Base-by-base conservation (phyloP, 2,329 filamentous ascomycete genomes). In the Alternaria triticimaculans region DNA sequence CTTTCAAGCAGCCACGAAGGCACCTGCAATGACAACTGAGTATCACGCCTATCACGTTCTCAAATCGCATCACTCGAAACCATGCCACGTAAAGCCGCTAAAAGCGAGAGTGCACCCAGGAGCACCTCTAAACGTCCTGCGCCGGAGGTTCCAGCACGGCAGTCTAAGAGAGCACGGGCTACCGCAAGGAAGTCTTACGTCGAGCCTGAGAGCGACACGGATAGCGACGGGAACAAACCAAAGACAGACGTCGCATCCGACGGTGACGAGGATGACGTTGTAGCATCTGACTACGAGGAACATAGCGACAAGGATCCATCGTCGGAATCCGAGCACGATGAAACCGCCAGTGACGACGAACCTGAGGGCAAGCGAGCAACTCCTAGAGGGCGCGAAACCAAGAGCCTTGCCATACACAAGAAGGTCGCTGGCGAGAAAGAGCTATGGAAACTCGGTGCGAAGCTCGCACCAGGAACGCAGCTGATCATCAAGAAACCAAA, bases 401-500 rank as follows among this genome's bases (percentile, higher is more conserved):
- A 65, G 63, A 65, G 54, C 41, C 66, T 72, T 51, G 68, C 69
- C 15, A 56, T 68, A 48, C 74, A 63, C 61, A 74, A 70, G 59
- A 74, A 74, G 58, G 55, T 64, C 30, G 58, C 44, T 4, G 80
- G 82, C 57, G 81, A 81, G 49, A 83, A 84, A 66, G 84, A 87
- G 56, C 75, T 88, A 33, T 89, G 87, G 87, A 83, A 84, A 72
- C 80, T 84, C 63, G 87, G 87, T 10, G 85, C 86, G 37, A 87
- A 83, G 63, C 77, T 89, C 26, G 86, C 84, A 5, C 87, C 87
- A 41, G 88, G 88, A 10, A 88, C 85, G 63, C 84, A 87, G 68
- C 80, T 90, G 30, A 84, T 89, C 68, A 88, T 90, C 75, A 85
- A 87, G 73, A 88, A 88, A 67, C 88, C 87, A 4, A 88, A 89